Percentiles rank a stretch among this genome's conserved stretches.
Conservation (phyloP, 2,329 filamentous ascomycete genomes). For the Pseudogymnoascus sp. region DNA sequence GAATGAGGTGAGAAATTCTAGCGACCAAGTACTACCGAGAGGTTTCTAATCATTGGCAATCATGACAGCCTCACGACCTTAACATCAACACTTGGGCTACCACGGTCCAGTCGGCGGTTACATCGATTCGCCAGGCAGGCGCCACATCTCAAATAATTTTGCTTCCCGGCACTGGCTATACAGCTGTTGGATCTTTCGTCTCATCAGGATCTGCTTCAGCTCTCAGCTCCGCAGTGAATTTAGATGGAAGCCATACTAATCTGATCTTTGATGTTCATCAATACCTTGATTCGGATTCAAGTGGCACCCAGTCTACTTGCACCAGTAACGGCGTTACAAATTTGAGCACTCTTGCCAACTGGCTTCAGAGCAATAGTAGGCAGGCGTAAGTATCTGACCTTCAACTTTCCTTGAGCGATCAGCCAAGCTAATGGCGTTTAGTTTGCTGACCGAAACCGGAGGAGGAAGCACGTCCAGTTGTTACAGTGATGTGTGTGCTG, state of each 20-base stretch:
- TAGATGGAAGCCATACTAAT: slow-evolving; percentile 45
- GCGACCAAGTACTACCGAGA: slow-evolving; percentile 35
- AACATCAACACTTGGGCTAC: slow-evolving; percentile 47
- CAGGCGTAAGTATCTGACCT: slow-evolving; percentile 32
- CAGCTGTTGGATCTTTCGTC: slow-evolving; percentile 42
- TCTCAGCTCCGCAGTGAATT: slow-evolving; percentile 48
- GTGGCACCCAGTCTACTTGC: slow-evolving; percentile 44
- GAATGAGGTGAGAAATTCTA: slow-evolving; percentile 48
- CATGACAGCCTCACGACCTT: slow-evolving; percentile 11
- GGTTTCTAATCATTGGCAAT: neutral
- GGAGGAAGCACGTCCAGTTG: slow-evolving; percentile 21
- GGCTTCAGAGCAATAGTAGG: slow-evolving; percentile 40
- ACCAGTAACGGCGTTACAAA: slow-evolving; percentile 43
- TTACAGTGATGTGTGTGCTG: neutral
- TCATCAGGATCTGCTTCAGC: slow-evolving; percentile 43
- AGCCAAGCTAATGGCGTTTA: slow-evolving; percentile 6
- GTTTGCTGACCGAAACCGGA: slow-evolving; percentile 40
- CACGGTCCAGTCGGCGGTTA: slow-evolving; percentile 54
- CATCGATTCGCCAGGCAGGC: slow-evolving; percentile 55
- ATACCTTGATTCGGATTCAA: slow-evolving; percentile 53
- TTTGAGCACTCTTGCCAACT: slow-evolving; percentile 40
- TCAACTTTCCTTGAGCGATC: neutral
- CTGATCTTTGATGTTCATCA: slow-evolving; percentile 53
- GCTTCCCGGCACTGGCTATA: slow-evolving; percentile 54
- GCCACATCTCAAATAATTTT: slow-evolving; percentile 57